Evolutionary conservation across 2,329 filamentous ascomycete species (phyloP), one percentile per base, ranked within the genome.

Genomic region (Annulohypoxylon truncatum): DNA sequence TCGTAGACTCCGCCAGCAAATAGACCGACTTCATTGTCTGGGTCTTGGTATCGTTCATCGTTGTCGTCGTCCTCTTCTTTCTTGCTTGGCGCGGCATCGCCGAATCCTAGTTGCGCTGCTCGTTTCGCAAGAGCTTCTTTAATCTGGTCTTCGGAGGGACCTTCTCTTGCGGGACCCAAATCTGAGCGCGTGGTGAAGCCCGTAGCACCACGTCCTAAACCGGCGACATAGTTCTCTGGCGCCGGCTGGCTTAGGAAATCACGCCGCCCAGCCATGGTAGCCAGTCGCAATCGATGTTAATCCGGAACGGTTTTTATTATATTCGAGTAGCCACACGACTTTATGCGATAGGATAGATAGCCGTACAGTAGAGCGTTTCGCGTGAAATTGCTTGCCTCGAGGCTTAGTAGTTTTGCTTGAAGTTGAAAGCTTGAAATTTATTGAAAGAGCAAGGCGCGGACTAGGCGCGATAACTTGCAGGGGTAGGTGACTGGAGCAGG

Each of bases 131-230:
- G 91, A 67, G 93, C 94, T 79, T 97, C 96, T 79, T 98, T 97
- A 82, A 99, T 97, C 81, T 98, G 95, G 78, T 99, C 96, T 75
- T 97, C 95, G 66, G 92, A 97, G 51, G 96, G 96, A 13, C 96
- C 96, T 82, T 97, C 95, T 74, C 95, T 89, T 64, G 95, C 95
- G 53, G 96, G 96, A 62, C 96, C 96, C 62, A 99, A 85, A 86
- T 99, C 96, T 61, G 95, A 98, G 75, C 96, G 90, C 40, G 96
- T 99, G 13, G 96, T 98, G 82, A 99, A 99, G 66, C 96, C 96
- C 6, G 96, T 99, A 20, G 96, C 96, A 82, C 96, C 96, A 85
- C 96, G 92, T 81, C 96, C 96, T 69, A 99, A 90, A 87, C 96
- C 96, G 70, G 96, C 96, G 69, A 99, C 95, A 76, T 95, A 95